Conservation (phyloP, 805 yeast genomes). For the Yamadazyma sp. region DNA sequence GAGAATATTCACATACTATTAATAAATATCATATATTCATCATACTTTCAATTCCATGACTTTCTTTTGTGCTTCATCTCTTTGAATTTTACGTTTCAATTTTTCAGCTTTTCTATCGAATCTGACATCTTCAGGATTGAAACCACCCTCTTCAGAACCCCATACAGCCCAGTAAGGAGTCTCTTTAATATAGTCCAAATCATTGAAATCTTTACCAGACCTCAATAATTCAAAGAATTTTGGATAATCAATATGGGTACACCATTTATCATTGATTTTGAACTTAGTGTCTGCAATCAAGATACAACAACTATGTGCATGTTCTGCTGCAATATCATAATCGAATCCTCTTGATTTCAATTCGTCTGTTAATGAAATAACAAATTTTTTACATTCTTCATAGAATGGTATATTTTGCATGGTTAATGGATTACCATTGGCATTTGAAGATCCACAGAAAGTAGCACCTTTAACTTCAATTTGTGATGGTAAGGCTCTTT, state of each 20-base stretch:
- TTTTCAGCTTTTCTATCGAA: constrained; percentile 63
- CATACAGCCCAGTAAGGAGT: constrained; percentile 92
- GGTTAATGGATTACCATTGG: constrained; percentile 83
- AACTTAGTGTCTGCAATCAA: constrained; percentile 75
- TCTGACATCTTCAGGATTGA: constrained; percentile 80
- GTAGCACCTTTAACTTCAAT: constrained; percentile 95
- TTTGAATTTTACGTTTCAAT: constrained; percentile 42
- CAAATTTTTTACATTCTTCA: constrained; percentile 82
- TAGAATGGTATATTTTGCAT: constrained; percentile 96
- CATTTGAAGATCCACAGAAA: constrained; percentile 84
- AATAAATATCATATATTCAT: not conserved
- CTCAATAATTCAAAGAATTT: constrained; percentile 69
- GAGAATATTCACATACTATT: too few species aligned
- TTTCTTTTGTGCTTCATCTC: constrained; percentile 22
- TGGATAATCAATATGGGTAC: constrained; percentile 83
- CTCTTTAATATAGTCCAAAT: constrained; percentile 73
- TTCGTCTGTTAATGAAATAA: constrained; percentile 57
- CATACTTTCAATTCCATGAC: not conserved
- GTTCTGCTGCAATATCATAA: constrained; percentile 90
- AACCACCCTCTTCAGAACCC: constrained; percentile 84
- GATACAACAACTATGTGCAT: constrained; percentile 92
- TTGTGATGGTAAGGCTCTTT: constrained; percentile 76
- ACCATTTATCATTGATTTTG: constrained; percentile 71
- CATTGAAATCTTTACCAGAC: constrained; percentile 64
- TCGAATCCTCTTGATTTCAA: constrained; percentile 62